Evolutionary conservation across 1,284 basidiomycete genomes (phyloP).

Genomic region (Nidula niveotomentosa): DNA sequence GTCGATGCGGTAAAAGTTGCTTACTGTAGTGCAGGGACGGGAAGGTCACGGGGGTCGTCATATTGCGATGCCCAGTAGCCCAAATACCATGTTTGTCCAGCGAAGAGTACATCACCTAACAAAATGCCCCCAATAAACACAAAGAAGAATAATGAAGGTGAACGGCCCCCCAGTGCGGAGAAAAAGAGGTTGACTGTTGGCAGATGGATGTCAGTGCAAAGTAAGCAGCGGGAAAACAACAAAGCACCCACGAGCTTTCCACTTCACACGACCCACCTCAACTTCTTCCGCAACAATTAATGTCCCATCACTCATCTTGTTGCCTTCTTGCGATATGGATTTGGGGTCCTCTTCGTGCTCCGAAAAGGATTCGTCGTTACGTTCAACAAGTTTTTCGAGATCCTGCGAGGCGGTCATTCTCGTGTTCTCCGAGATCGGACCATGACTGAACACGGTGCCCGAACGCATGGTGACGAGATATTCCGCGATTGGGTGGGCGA

Average conservation of each 20-base stretch:
- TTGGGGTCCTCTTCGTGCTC: constrained; percentile 24
- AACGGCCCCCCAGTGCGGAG: constrained; percentile 31
- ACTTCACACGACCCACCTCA: constrained; percentile 50
- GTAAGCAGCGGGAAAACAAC: too few relatives aligned
- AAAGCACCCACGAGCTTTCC: constrained; percentile 17
- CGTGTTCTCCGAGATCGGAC: constrained; percentile 37
- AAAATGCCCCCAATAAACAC: constrained; percentile 24
- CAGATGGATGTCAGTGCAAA: neutral
- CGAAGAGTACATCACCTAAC: constrained; percentile 21
- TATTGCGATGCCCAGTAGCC: constrained; percentile 62
- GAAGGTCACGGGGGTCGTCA: constrained; percentile 28
- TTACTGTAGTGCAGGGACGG: constrained; percentile 36
- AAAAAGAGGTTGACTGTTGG: constrained; percentile 27
- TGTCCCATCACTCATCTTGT: constrained; percentile 26
- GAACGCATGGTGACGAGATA: constrained; percentile 52
- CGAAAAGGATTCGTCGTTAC: constrained; percentile 32
- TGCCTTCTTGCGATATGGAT: constrained; percentile 13
- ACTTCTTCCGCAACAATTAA: constrained; percentile 59
- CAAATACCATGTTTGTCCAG: constrained; percentile 53
- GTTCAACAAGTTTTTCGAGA: constrained; percentile 34
- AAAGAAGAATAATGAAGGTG: constrained; percentile 33
- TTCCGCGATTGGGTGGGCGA: constrained; percentile 54
- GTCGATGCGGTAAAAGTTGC: constrained; percentile 13
- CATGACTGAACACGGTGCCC: constrained; percentile 29
- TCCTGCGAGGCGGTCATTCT: constrained; percentile 41